Evolutionary conservation across 2,329 filamentous ascomycete genomes (phyloP), one percentile per base, ranked within the genome.

Genomic region (Amauroascus niger): DNA sequence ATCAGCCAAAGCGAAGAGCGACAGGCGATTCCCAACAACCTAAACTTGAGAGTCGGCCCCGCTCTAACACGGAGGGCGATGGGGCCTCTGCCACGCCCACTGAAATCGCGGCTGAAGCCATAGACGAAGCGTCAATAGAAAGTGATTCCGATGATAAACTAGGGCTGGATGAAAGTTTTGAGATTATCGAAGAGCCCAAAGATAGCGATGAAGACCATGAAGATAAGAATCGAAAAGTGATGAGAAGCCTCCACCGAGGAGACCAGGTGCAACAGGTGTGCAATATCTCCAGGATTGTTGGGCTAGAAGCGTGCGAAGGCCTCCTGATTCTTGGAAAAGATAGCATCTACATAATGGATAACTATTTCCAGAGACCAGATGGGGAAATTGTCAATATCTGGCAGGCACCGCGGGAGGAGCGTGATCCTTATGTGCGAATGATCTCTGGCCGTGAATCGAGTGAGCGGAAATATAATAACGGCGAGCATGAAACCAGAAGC

Each of bases 201-300:
- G 86, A 91, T 54, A 82, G 86, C 39, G 80, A 87, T 24, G 88
- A 93, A 60, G 84, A 83, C 1, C 94, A 94, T 58, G 94, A 98
- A 69, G 94, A 98, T 69, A 97, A 96, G 74, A 97, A 98, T 64
- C 81, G 94, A 43, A 96, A 96, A 69, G 91, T 98, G 43, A 94
- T 97, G 88, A 81, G 93, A 49, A 91, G 88, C 58, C 76, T 98
- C 9, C 86, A 95, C 61, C 85, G 86, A 11, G 89, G 90, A 4
- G 93, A 98, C 63, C 81, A 90, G 53, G 91, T 98, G 1, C 88
- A 96, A 66, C 86, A 88, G 54, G 88, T 96, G 1, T 95, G 88
- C 75, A 98, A 98, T 62, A 84, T 97, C 48, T 97, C 93, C 14
- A 84, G 93, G 9, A 91, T 98, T 52, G 84, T 95, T 30, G 93